A percentile compares a stretch with the other conserved stretches of the same genome.
phyloP scores from a whole-genome alignment of 2,329 filamentous ascomycete species.

The Calonectria fujianensis region DNA sequence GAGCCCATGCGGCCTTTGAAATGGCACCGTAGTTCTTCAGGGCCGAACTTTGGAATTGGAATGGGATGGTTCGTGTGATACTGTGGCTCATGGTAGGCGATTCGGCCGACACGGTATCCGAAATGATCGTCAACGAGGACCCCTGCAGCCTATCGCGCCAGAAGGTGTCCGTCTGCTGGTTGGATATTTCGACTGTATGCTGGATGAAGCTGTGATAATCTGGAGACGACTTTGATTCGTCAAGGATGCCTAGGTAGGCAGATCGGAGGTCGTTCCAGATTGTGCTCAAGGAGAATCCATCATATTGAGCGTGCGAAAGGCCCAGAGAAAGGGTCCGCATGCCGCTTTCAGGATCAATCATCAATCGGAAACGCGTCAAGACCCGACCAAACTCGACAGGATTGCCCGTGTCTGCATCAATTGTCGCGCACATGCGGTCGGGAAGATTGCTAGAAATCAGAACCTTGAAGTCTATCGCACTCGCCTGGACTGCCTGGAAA shows the following conservation, averaged over 20 bases:
- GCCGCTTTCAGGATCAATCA: background rate
- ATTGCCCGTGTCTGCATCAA: background rate
- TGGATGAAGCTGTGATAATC: background rate
- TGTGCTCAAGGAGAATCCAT: background rate
- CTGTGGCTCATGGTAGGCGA: background rate
- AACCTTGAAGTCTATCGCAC: background rate
- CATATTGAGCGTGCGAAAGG: conserved; percentile 1
- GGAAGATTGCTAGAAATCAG: background rate
- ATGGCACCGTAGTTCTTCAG: background rate
- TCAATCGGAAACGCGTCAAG: background rate
- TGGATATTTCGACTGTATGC: background rate
- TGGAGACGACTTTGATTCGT: background rate
- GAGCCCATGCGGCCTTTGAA: background rate
- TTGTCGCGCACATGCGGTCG: background rate
- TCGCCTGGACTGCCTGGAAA: background rate
- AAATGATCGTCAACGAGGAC: background rate
- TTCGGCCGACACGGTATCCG: background rate
- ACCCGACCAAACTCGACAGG: background rate
- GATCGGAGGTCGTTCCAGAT: conserved; percentile 5
- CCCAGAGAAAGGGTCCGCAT: background rate
- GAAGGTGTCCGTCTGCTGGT: background rate
- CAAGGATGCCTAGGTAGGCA: background rate
- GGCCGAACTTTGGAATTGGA: background rate
- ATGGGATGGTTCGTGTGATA: background rate
- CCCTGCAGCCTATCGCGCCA: conserved; percentile 2